Evolutionary conservation across 805 yeast species (phyloP).

Genomic region (Kluyveromyces dobzhanskii): DNA sequence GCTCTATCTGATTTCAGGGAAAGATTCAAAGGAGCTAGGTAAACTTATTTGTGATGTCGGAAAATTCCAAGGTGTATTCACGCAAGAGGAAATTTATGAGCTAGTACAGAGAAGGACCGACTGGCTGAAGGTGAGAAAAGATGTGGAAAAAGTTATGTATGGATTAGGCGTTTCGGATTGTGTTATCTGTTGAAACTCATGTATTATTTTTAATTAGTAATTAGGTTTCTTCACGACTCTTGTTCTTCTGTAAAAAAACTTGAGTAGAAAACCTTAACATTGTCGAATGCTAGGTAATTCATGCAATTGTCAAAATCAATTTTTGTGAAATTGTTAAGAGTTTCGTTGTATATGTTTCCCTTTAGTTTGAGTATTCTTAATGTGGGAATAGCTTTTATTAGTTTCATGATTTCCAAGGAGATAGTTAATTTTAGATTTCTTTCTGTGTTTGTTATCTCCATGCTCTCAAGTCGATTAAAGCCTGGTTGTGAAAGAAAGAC

Average conservation of each 20-base stretch:
- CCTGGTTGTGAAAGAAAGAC: constrained; percentile 24
- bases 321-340: constrained; percentile 23
- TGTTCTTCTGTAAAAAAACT: constrained; percentile 20
- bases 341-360: constrained; percentile 30
- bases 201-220: too few species aligned
- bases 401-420: constrained; percentile 26
- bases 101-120: constrained; percentile 82
- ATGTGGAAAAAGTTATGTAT: constrained; percentile 91
- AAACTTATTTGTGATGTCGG: constrained; percentile 73
- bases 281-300: constrained; percentile 22
- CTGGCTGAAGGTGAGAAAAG: constrained; percentile 67
- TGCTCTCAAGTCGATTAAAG: constrained; percentile 18
- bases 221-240: not conserved
- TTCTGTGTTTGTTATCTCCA: constrained; percentile 25
- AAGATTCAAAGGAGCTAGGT: constrained; percentile 77
- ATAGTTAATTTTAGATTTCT: constrained; percentile 25
- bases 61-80: constrained; percentile 80
- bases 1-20: constrained; percentile 56
- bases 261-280: constrained; percentile 30
- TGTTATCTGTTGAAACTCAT: constrained; percentile 25
- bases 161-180: constrained; percentile 84
- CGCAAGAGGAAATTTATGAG: constrained; percentile 91
- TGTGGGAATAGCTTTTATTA: constrained; percentile 27
- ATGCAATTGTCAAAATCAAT: constrained; percentile 22
- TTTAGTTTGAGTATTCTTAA: constrained; percentile 22